phyloP scores from a whole-genome alignment of 495 filamentous ascomycete species.

The Talaromyces liani region DNA sequence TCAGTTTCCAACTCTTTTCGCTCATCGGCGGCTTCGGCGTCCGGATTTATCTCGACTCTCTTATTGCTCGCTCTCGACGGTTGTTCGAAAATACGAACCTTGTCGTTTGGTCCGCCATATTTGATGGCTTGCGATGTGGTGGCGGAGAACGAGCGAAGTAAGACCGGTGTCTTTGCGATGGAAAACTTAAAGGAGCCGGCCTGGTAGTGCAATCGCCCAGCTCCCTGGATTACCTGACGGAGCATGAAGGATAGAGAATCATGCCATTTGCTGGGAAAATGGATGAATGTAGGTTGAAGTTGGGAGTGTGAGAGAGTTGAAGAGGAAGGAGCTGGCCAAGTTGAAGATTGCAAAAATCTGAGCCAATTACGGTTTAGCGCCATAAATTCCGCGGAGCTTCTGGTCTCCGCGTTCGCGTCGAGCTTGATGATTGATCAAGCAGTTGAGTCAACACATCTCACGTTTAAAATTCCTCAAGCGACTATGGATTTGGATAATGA shows the following conservation, averaged over 20 bases:
- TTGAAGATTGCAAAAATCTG: slow-evolving; percentile 2
- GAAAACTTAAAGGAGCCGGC: slow-evolving; percentile 4
- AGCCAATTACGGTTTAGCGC: slow-evolving; percentile 33
- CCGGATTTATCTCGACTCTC: slow-evolving; percentile 36
- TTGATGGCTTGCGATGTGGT: slow-evolving; percentile 27
- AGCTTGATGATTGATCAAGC: slow-evolving; percentile 13
- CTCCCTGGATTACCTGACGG: slow-evolving; percentile 39
- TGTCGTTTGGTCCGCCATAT: slow-evolving; percentile 36
- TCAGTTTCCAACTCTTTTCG: slow-evolving; percentile 35
- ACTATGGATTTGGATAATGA: slow-evolving; percentile 19
- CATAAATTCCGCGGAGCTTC: slow-evolving; percentile 13
- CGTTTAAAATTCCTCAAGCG: not conserved
- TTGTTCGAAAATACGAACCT: slow-evolving; percentile 39
- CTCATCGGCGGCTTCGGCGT: slow-evolving; percentile 43
- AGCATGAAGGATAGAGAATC: slow-evolving; percentile 34
- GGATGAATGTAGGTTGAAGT: not conserved
- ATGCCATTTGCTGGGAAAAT: slow-evolving; percentile 18
- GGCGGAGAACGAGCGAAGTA: slow-evolving; percentile 25
- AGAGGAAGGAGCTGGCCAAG: not conserved
- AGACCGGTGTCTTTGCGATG: slow-evolving; percentile 6
- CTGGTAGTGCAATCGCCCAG: slow-evolving; percentile 36
- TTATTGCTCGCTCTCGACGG: slow-evolving; percentile 25
- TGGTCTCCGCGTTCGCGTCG: not conserved
- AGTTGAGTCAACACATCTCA: not conserved
- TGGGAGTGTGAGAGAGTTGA: not conserved